Evolutionary conservation across 306 rosid species (phyloP).

Genomic region (Alnus rubra): DNA sequence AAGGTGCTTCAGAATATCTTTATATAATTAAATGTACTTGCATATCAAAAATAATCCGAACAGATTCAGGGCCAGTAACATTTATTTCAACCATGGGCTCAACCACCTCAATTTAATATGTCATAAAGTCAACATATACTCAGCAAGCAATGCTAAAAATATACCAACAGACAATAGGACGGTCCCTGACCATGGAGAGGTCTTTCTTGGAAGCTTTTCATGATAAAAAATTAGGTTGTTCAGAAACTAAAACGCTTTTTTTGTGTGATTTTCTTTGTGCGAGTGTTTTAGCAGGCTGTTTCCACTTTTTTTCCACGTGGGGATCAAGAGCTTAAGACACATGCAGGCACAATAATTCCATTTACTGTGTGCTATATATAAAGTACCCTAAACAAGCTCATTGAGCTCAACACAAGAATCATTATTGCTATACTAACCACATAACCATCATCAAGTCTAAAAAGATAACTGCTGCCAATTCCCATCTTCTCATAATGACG

Average conservation of each 20-base stretch:
- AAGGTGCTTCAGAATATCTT: background rate
- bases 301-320: background rate
- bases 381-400: conserved; percentile 13
- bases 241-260: background rate
- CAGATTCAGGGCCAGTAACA: too few species aligned
- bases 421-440: conserved; percentile 70
- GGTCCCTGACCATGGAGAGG: background rate
- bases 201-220: background rate
- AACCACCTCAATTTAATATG: background rate
- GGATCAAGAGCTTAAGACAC: background rate
- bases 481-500: conserved; percentile 90
- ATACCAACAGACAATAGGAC: background rate
- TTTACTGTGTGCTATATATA: background rate
- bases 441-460: conserved; percentile 94
- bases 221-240: background rate
- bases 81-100: too few species aligned
- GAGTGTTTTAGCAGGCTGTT: background rate
- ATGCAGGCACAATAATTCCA: background rate
- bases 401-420: conserved; percentile 12
- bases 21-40: background rate
- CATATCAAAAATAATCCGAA: too few species aligned
- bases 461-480: conserved; percentile 97
- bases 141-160: background rate
- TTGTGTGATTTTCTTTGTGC: background rate
- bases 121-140: too few species aligned